Evolutionary conservation across 2,329 filamentous ascomycete genomes (phyloP), one percentile per base, ranked within the genome.

Genomic region (Penicillium sp.): DNA sequence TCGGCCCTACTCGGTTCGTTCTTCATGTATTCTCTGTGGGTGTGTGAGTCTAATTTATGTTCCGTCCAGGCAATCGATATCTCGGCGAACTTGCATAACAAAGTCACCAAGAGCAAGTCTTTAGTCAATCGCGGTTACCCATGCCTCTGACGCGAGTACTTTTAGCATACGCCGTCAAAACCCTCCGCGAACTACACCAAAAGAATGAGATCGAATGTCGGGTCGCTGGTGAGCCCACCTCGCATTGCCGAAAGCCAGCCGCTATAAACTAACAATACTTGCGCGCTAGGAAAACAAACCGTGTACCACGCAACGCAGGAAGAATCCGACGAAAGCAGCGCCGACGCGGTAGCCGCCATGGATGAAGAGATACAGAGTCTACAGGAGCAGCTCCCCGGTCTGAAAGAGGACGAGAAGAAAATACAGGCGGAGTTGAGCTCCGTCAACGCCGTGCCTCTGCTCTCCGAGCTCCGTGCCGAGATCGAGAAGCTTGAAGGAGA

Each of bases 181-280:
- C 85, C 35, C 76, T 90, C 38, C 88, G 87, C 68, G 87, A 89
- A 62, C 77, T 90, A 72, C 83, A 87, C 63, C 86, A 89, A 66
- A 81, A 80, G 47, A 84, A 84, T 11, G 76, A 85, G 66, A 85
- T 90, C 47, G 85, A 85, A 68, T 85, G 84, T 54, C 84, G 84
- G 54, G 76, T 79, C 45, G 81, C 86, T 45, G 85, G 84, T 85
- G 68, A 65, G 73, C 61, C 61, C 15, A 8, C 41, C 48, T 7
- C 26, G 8, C 47, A 41, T 21, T 21, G 11, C 11, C 15, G 15
- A 44, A 19, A n/a, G 5, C 46, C 17, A 19, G 41, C 21, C 17
- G 44, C 11, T 19, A 44, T 21, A 29, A 55, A n/a, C 52, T 46
- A 50, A 51, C 44, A 50, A 23, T 53, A 21, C n/a, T 45, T 62